Evolutionary conservation across 305 asterid species (phyloP).

Genomic region (Fraxinus greggii): DNA sequence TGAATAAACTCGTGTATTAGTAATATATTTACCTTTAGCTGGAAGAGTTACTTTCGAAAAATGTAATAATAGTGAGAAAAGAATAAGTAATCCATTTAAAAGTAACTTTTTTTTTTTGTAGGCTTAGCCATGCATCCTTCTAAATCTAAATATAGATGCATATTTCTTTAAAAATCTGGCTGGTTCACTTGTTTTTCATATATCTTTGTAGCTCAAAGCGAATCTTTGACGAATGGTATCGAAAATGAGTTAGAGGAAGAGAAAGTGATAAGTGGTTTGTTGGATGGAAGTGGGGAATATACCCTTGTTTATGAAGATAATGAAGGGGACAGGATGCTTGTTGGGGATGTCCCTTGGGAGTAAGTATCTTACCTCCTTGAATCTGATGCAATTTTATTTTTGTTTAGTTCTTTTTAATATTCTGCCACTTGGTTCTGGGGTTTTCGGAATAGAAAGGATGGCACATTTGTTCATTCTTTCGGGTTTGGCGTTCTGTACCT

Average conservation of each 20-base stretch:
- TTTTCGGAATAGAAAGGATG: background rate
- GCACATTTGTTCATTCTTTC: constrained; percentile 16
- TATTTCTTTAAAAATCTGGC: background rate
- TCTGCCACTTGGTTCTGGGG: background rate
- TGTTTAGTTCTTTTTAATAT: background rate
- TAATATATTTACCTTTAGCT: background rate
- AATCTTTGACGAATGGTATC: constrained; percentile 38
- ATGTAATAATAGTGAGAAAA: background rate
- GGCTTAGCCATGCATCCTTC: background rate
- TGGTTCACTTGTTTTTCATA: background rate
- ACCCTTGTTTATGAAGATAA: constrained; percentile 92
- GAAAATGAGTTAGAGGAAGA: constrained; percentile 41
- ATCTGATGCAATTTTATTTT: constrained; percentile 27
- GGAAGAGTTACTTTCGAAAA: background rate
- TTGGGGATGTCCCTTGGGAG: constrained; percentile 62
- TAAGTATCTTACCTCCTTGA: constrained; percentile 48
- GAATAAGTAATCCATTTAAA: background rate
- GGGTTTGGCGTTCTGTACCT: background rate
- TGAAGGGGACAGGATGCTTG: constrained; percentile 95
- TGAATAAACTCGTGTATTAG: background rate
- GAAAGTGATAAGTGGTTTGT: constrained; percentile 52
- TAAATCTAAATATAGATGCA: background rate
- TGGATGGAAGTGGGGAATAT: constrained; percentile 86
- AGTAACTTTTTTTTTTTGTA: background rate
- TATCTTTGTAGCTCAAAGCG: constrained; percentile 55